Conservation (phyloP, 2,329 filamentous ascomycete species). For the Pezicula neosporulosa region DNA sequence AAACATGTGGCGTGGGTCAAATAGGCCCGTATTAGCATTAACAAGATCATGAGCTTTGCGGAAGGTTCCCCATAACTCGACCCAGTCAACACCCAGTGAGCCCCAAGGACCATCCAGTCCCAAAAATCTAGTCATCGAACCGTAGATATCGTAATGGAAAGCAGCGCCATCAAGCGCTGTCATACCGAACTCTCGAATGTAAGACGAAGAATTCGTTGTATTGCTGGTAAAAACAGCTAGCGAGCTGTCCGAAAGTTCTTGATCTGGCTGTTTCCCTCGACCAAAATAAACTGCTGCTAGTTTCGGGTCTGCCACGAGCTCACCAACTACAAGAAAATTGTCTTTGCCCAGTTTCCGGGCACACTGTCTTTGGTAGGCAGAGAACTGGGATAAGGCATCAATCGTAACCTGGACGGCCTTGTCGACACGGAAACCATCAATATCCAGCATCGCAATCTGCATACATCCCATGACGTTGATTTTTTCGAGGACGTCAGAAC, state of each 20-base stretch:
- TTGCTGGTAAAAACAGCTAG: conserved; percentile 6
- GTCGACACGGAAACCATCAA: conserved; percentile 65
- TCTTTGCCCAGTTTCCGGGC: conserved; percentile 52
- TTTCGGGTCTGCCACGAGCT: conserved; percentile 59
- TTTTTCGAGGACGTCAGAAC: conserved; percentile 50
- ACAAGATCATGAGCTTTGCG: conserved; percentile 55
- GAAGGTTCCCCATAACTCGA: conserved; percentile 49
- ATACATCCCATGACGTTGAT: conserved; percentile 60
- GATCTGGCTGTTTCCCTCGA: conserved; percentile 51
- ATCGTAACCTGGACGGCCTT: conserved; percentile 63
- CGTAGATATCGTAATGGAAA: conserved; percentile 62
- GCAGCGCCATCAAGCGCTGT: conserved; percentile 55
- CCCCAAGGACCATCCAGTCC: conserved; percentile 44
- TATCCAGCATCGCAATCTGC: conserved; percentile 55
- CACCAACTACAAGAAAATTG: conserved; percentile 62
- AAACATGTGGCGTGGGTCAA: conserved; percentile 63
- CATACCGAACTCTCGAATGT: conserved; percentile 45
- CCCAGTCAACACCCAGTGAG: conserved; percentile 43
- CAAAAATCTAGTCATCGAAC: conserved; percentile 58
- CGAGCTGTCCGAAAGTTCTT: conserved; percentile 22
- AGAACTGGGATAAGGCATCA: conserved; percentile 56
- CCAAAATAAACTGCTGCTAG: conserved; percentile 59
- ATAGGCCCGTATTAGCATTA: conserved; percentile 56
- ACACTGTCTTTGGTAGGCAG: conserved; percentile 52
- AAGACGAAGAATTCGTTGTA: conserved; percentile 17